Base-by-base conservation (phyloP, 176 grass and related monocot genomes). In the Avena insularis region DNA sequence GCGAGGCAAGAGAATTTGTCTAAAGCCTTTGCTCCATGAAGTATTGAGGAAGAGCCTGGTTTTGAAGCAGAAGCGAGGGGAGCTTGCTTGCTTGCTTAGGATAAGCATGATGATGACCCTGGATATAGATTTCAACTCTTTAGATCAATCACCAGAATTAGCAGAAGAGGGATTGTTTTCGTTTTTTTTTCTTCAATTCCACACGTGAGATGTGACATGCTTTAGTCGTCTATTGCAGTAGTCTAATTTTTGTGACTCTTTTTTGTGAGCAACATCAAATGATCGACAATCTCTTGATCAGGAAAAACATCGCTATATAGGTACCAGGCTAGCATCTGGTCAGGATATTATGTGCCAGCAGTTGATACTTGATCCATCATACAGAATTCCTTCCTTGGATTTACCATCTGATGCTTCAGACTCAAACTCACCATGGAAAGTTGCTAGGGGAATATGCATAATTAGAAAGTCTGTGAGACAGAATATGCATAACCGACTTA, bases 361-460 rank as follows among this genome's bases (percentile, higher is more conserved):
- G 66, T 87, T 95, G 85, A 80, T 95, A 76, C 60, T 98, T 64
- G 95, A 87, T 5, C 90, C 89, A 12, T 95, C 89, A 65, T 95
- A 80, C 69, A 23, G 90, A 90, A 88, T 89, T 84, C 93, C 89
- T 79, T 70, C 85, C 73, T 95, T 90, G 51, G 57, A 82, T 51
- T 59, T 50, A 21, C 72, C 87, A 80, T 71, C 12, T 80, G 82
- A 79, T 90, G 61, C 56, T 27, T 65, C 84, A 29, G 75, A 84
- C 47, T 89, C 84, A 58, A 88, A 81, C 20, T 71, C 9, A 6
- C 21, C 62, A 77, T 70, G 80, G 40, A 82, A 89, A 80, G 87
- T 92, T 93, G 95, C 86, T 8, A 89, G 86, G 84, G 95, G 95
- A 82, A 79, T 98, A 86, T 98, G 91, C 81, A 93, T 98, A 83